Evolutionary conservation across 768 basidiomycete species (phyloP).

Genomic region (Floccularia luteovirens): DNA sequence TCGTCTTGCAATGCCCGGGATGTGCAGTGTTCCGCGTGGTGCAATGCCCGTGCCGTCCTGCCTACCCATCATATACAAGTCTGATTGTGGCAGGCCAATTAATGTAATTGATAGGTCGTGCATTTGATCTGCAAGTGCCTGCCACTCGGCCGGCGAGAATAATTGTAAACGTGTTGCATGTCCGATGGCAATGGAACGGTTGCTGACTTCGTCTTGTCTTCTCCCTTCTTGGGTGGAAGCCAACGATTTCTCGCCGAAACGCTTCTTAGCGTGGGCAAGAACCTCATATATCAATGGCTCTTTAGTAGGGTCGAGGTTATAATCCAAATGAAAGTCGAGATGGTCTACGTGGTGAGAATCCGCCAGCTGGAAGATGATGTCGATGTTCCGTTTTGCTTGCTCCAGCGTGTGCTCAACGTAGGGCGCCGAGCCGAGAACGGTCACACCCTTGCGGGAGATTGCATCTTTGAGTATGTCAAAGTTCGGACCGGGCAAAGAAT

Average conservation of each 20-base stretch:
- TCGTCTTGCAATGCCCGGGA: conserved; percentile 35
- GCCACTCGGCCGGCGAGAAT: conserved; percentile 39
- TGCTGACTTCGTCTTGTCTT: no score
- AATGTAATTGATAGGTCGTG: conserved; percentile 40
- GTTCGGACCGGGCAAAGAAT: conserved; percentile 33
- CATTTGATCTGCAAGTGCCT: conserved; percentile 28
- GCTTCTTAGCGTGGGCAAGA: conserved; percentile 24
- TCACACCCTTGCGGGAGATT: conserved; percentile 28
- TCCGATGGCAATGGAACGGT: conserved; percentile 44
- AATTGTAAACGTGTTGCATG: conserved; percentile 54
- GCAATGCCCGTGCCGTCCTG: conserved; percentile 26
- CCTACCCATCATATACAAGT: conserved; percentile 65
- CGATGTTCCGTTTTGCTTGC: conserved; percentile 46
- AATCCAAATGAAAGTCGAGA: conserved; percentile 64
- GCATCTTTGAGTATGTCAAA: conserved; percentile 36
- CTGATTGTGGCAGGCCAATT: conserved; percentile 54
- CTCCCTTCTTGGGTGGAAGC: conserved; percentile 10
- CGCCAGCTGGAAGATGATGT: conserved; percentile 42
- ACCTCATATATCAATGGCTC: conserved; percentile 52
- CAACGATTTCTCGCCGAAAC: no score
- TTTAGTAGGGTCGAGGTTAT: conserved; percentile 43
- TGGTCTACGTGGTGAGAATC: conserved; percentile 24
- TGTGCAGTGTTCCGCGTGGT: conserved; percentile 48
- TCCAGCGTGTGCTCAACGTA: conserved; percentile 48
- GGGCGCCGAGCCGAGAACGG: conserved; percentile 56